A percentile compares a stretch with the other conserved stretches of the same genome.
These are phyloP conservation scores for Globisporangium spiculum DNA, from an alignment of 352 stramenopile species.

Conservation along the genomic window DNA sequence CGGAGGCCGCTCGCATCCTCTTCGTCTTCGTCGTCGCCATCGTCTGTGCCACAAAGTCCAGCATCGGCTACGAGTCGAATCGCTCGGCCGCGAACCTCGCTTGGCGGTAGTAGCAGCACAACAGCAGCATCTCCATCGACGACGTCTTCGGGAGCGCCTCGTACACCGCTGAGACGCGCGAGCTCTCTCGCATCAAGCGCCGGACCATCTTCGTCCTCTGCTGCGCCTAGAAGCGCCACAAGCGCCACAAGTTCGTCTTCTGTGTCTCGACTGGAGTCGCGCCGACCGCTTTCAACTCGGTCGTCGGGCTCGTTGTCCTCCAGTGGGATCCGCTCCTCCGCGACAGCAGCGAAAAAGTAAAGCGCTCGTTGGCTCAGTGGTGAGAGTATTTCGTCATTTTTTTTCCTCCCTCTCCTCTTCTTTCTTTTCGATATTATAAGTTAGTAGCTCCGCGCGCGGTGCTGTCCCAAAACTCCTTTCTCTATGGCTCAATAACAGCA, in stretches of 20 bases:
- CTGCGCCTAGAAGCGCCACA: constrained; percentile 17
- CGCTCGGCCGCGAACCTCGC: constrained; percentile 23
- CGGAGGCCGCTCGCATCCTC: constrained; percentile 20
- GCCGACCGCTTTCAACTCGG: constrained; percentile 11
- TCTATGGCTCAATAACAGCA: neutral
- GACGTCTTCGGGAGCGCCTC: constrained; percentile 19
- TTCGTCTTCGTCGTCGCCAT: neutral
- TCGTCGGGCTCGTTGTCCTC: constrained; percentile 8
- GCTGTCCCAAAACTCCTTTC: neutral
- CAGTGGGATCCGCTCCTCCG: neutral
- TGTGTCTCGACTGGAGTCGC: constrained; percentile 2
- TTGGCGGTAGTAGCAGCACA: constrained; percentile 1
- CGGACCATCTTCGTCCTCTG: constrained; percentile 15
- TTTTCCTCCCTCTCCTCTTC: neutral
- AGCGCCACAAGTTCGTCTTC: constrained; percentile 16
- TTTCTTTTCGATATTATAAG: constrained; percentile 1
- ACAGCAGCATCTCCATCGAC: constrained; percentile 15
- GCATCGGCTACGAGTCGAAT: constrained; percentile 25
- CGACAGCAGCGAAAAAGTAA: neutral
- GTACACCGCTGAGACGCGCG: constrained; percentile 26
- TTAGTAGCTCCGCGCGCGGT: neutral
- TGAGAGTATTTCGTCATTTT: neutral
- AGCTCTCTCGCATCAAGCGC: constrained; percentile 21
- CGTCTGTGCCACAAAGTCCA: constrained; percentile 18
- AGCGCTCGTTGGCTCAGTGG: neutral